A percentile compares a stretch with the other conserved stretches of the same genome.
Evolutionary conservation across 2,329 filamentous ascomycete species (phyloP).

Genomic region (Neofusicoccum laricinum): DNA sequence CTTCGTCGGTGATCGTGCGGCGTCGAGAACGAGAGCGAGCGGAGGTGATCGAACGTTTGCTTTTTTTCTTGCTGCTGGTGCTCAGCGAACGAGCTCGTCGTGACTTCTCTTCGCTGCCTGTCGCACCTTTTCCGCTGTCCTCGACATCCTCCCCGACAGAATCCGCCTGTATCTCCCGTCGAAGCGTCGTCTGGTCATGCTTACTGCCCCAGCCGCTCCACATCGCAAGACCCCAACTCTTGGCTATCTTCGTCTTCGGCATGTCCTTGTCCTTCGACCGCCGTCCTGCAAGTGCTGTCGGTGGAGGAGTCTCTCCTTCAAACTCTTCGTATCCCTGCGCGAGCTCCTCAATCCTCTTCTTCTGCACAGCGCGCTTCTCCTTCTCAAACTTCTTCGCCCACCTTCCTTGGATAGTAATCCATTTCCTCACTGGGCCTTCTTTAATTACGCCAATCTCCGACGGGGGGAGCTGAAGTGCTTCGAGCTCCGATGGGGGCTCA

Average conservation of each 20-base stretch:
- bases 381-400: constrained; percentile 73
- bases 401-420: constrained; percentile 69
- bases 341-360: constrained; percentile 70
- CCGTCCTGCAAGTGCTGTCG: constrained; percentile 75
- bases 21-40: constrained; percentile 28
- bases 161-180: constrained; percentile 18
- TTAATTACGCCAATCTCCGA: constrained; percentile 77
- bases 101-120: constrained; percentile 3
- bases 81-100: constrained; percentile 12
- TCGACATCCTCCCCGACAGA: not conserved
- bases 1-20: constrained; percentile 32
- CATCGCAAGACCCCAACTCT: constrained; percentile 73
- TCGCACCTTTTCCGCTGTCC: not conserved
- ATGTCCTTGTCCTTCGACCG: constrained; percentile 49
- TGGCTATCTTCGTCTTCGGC: constrained; percentile 55
- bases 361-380: constrained; percentile 69
- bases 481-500: constrained; percentile 60
- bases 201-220: constrained; percentile 89
- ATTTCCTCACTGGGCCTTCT: constrained; percentile 73
- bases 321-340: constrained; percentile 64
- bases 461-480: constrained; percentile 62
- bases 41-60: constrained; percentile 7
- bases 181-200: constrained; percentile 74
- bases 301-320: constrained; percentile 72
- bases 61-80: constrained; percentile 14